Conservation (phyloP, 345 rosid species). For the Psidium guajava region DNA sequence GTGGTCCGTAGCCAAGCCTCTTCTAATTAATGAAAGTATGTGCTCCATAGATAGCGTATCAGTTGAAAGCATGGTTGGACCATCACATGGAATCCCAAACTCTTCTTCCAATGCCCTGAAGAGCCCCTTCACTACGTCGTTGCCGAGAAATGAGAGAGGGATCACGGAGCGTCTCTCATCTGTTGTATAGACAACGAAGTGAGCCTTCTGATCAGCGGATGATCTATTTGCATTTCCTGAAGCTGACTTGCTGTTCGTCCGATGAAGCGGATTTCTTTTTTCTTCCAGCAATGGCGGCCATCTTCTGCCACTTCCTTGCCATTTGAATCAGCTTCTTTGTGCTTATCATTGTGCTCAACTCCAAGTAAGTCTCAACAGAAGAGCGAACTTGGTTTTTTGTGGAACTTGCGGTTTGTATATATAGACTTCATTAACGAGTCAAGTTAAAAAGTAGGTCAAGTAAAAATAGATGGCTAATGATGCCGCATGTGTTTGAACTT, state of each 20-base stretch:
- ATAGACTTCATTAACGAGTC: no score
- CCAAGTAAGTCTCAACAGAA: background rate
- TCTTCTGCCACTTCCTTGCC: constrained; percentile 11
- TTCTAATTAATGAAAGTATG: constrained; percentile 5
- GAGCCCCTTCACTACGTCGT: background rate
- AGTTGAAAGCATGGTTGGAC: background rate
- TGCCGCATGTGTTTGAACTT: no score
- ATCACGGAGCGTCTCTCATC: constrained; percentile 3
- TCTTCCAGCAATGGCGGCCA: background rate
- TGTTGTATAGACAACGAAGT: constrained; percentile 8
- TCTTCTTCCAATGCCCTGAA: constrained; percentile 4
- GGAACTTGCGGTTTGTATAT: no score
- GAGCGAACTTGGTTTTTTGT: background rate
- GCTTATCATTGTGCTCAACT: background rate
- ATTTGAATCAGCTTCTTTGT: constrained; percentile 2
- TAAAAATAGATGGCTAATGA: no score
- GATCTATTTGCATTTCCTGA: background rate
- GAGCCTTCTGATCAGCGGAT: constrained; percentile 7
- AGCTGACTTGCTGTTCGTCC: background rate
- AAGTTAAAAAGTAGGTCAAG: no score
- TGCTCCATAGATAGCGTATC: background rate
- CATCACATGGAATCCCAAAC: constrained; percentile 4
- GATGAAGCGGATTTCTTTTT: background rate
- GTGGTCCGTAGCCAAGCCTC: constrained; percentile 11
- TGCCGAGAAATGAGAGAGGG: constrained; percentile 8